Evolutionary conservation across 148 eudicot genomes (phyloP).

Genomic region (Silene uniflora): DNA sequence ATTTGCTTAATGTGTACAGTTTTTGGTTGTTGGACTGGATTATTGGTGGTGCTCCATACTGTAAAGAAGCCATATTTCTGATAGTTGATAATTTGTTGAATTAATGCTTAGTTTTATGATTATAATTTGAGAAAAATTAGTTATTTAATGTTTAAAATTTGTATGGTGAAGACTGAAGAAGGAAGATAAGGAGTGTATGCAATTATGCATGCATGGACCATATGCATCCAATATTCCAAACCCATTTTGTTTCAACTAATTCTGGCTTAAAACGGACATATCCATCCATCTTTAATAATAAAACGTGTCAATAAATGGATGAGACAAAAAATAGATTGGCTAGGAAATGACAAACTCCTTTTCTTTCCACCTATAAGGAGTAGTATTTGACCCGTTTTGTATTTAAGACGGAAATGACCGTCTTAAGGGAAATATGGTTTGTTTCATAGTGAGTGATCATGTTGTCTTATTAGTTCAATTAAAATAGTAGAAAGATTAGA

Average conservation of each 20-base stretch:
- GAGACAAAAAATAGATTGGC: no score
- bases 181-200: conserved; percentile 23
- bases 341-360: no score
- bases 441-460: not conserved
- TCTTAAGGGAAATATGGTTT: not conserved
- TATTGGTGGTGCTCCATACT: conserved; percentile 17
- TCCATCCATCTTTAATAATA: no score
- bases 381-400: no score
- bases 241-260: no score
- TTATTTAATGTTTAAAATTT: not conserved
- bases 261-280: no score
- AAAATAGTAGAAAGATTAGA: no score
- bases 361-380: no score
- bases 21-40: conserved; percentile 16
- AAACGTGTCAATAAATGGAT: no score
- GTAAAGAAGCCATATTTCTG: conserved; percentile 24
- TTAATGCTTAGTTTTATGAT: not conserved
- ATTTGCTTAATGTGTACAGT: conserved; percentile 2
- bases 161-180: conserved; percentile 22
- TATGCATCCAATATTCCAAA: no score
- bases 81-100: conserved; percentile 9
- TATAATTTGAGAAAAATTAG: not conserved
- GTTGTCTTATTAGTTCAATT: not conserved
- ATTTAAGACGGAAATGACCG: no score
- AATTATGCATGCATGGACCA: not conserved